Percentiles rank a stretch among this genome's conserved stretches.
Conservation (phyloP, 2,329 filamentous ascomycete genomes). For the Sclerotinia spermophila region DNA sequence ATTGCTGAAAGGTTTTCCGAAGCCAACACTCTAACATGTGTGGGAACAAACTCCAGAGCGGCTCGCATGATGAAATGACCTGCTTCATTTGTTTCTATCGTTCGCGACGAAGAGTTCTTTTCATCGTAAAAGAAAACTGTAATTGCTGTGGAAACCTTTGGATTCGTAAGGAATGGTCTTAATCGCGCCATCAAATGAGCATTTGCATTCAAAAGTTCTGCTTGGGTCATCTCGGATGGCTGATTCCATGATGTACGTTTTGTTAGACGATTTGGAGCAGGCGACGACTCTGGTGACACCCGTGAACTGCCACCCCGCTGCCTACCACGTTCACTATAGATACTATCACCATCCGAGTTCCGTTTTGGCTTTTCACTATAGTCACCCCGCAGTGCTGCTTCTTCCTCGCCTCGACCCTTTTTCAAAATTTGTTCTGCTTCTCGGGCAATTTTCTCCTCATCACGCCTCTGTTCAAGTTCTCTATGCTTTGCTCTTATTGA, state of each 20-base stretch:
- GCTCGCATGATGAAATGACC: constrained; percentile 84
- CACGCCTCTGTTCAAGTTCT: constrained; percentile 48
- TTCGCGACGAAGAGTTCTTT: constrained; percentile 73
- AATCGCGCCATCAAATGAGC: constrained; percentile 82
- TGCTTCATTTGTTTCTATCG: constrained; percentile 78
- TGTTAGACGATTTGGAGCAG: constrained; percentile 39
- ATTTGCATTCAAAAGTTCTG: constrained; percentile 77
- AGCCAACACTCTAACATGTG: constrained; percentile 80
- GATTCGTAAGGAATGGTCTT: constrained; percentile 84
- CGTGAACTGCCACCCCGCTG: constrained; percentile 24
- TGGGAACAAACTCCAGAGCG: constrained; percentile 84
- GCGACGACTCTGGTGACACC: constrained; percentile 30
- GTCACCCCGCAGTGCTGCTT: constrained; percentile 64
- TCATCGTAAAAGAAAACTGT: constrained; percentile 97
- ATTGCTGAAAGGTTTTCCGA: constrained; percentile 80
- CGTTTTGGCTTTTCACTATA: constrained; percentile 66
- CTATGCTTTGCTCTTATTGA: constrained; percentile 38
- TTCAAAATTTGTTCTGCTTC: constrained; percentile 76
- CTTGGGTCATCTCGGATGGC: constrained; percentile 61
- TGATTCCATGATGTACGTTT: constrained; percentile 43
- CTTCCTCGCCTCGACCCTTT: constrained; percentile 67
- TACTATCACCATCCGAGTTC: constrained; percentile 40
- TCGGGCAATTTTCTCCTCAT: constrained; percentile 63
- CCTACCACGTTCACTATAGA: constrained; percentile 29
- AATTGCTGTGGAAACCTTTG: constrained; percentile 71